Evolutionary conservation across 495 filamentous ascomycete genomes (phyloP), one percentile per base, ranked within the genome.

Genomic region (Penicillium malachiteum): DNA sequence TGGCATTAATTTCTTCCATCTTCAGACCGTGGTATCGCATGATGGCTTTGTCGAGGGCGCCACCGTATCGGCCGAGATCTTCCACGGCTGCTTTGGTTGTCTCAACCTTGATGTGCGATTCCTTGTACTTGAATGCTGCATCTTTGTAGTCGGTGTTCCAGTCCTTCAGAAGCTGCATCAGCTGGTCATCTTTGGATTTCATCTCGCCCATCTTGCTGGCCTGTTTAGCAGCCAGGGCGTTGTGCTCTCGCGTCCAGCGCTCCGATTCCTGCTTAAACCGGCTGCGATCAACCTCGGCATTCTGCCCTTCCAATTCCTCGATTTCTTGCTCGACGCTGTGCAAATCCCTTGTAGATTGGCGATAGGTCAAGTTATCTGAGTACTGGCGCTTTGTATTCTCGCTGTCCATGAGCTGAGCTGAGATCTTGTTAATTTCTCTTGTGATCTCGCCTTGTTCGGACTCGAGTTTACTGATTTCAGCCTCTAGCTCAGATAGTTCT

Each of bases 1-100:
- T 96, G 48, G 86, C 81, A 67, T 99, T 99, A 72, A 99, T 96
- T 65, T 97, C 93, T 66, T 93, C 92, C 94, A 99, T 99, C 77
- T 97, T 99, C 52, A 95, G 71, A 17, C 84, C 81, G 71, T 99
- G 94, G 66, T 91, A 97, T 59, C 85, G 87, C 92, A 99, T 97
- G 70, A 99, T 94, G 51, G 95, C 94, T 58, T 92, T 88, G 71
- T 96, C 93, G 30, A 99, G 78, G 11, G 93, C 93, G 2, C 77
- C 74, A 11, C 79, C 81, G 62, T 94, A 97, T 26, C 88, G 85
- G 7, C 81, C 88, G 31, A 99, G 77, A 66, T 99, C 94, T 54
- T 94, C 91, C 37, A 94, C 87, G 10, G 90, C 93, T 0, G 91
- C 92, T 68, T 93, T 96, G 31, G 91, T 96, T 0, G 91, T 92